Evolutionary conservation across 495 filamentous ascomycete species (phyloP).

Genomic region (Collariella sp.): DNA sequence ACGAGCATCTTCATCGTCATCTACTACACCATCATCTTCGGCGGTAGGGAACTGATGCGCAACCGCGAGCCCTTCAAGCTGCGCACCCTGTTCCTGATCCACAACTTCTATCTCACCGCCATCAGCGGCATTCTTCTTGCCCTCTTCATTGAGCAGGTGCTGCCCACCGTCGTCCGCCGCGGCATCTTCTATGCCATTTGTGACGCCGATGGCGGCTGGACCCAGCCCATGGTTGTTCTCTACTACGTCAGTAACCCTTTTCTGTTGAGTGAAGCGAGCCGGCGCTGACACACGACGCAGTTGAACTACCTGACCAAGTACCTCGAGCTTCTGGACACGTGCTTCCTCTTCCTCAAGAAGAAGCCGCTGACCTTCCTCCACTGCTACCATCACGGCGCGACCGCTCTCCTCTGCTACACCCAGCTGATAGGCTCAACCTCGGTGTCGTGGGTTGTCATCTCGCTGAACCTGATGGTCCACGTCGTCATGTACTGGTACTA

Average conservation of each 20-base stretch:
- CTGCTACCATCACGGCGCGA: constrained; percentile 77
- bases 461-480: constrained; percentile 69
- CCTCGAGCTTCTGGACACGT: constrained; percentile 70
- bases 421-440: constrained; percentile 72
- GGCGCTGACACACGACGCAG: constrained; percentile 31
- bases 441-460: constrained; percentile 71
- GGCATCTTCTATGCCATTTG: constrained; percentile 71
- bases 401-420: constrained; percentile 77
- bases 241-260: constrained; percentile 58
- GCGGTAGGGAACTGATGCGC: constrained; percentile 66
- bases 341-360: constrained; percentile 80
- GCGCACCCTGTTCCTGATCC: constrained; percentile 61
- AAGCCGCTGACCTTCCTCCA: constrained; percentile 83
- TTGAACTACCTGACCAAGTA: constrained; percentile 82
- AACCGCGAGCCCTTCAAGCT: constrained; percentile 59
- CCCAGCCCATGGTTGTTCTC: constrained; percentile 61
- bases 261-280: not conserved
- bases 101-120: constrained; percentile 71
- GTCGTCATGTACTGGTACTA: constrained; percentile 74
- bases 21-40: constrained; percentile 71
- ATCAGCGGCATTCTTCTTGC: constrained; percentile 59
- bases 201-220: constrained; percentile 65
- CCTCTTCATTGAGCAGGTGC: constrained; percentile 65
- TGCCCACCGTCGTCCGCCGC: constrained; percentile 56
- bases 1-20: constrained; percentile 53